phyloP scores from a whole-genome alignment of 768 basidiomycete genomes.

The Cystofilobasidium capitatum region DNA sequence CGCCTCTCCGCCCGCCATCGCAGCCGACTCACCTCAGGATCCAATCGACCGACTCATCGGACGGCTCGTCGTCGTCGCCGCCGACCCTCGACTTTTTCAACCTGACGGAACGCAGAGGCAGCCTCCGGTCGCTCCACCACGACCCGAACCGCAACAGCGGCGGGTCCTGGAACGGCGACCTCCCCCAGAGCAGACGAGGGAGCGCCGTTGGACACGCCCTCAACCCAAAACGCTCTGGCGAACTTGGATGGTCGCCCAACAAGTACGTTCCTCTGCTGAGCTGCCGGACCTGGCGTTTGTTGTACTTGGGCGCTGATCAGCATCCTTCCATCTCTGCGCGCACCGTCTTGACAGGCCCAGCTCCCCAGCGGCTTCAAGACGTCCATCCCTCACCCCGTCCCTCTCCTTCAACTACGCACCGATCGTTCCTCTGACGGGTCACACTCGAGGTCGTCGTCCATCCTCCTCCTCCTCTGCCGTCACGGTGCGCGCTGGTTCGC shows the following conservation, averaged over 20 bases:
- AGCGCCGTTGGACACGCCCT: neutral
- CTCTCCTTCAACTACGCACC: constrained; percentile 8
- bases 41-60: neutral
- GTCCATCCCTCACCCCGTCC: constrained; percentile 18
- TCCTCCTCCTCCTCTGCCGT: constrained; percentile 23
- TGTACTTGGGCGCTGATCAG: neutral
- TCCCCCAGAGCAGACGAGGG: neutral
- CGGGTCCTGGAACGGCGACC: neutral
- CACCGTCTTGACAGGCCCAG: neutral
- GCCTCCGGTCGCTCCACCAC: constrained; percentile 5
- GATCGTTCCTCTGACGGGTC: neutral
- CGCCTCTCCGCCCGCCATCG: neutral
- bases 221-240: neutral
- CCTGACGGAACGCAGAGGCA: constrained; percentile 15
- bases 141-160: neutral
- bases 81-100: constrained; percentile 18
- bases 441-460: constrained; percentile 13
- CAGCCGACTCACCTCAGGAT: neutral
- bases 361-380: constrained; percentile 5
- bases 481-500: constrained; percentile 5
- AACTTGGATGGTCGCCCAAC: neutral
- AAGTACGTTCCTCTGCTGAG: neutral
- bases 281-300: neutral
- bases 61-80: neutral
- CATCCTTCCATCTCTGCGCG: neutral